These are phyloP conservation scores for Akanthomyces muscarius DNA, from an alignment of 2,329 filamentous ascomycete genomes.

Conservation along the genomic window DNA sequence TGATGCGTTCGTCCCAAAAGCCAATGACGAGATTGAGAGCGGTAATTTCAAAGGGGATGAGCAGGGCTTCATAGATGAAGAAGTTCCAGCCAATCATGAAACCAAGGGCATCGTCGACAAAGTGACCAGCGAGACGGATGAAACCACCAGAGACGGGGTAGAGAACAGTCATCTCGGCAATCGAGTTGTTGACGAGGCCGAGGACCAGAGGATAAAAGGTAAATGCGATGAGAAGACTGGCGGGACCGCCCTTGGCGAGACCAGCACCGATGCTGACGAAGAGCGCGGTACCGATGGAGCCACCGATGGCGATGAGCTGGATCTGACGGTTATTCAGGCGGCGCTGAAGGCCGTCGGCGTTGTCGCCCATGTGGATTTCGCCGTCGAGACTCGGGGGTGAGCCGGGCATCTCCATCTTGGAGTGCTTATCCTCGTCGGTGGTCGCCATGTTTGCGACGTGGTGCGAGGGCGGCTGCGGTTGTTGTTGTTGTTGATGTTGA, in stretches of 20 bases:
- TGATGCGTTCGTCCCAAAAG: slow-evolving; percentile 36
- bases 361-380: slow-evolving; percentile 27
- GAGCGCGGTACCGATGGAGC: slow-evolving; percentile 54
- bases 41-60: slow-evolving; percentile 42
- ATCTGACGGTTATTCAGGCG: slow-evolving; percentile 52
- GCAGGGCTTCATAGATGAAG: slow-evolving; percentile 41
- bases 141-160: slow-evolving; percentile 62
- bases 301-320: slow-evolving; percentile 56
- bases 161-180: slow-evolving; percentile 61
- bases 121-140: slow-evolving; percentile 60
- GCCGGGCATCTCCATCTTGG: slow-evolving; percentile 24
- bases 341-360: slow-evolving; percentile 40
- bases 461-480: background rate
- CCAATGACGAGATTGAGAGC: slow-evolving; percentile 41
- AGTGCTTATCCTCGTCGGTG: slow-evolving; percentile 19
- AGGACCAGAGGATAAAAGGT: slow-evolving; percentile 52
- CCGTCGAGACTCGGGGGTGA: slow-evolving; percentile 25
- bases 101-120: slow-evolving; percentile 62
- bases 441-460: slow-evolving; percentile 14
- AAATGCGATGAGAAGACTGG: slow-evolving; percentile 56
- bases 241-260: slow-evolving; percentile 40
- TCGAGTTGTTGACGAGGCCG: slow-evolving; percentile 59
- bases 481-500: too few relatives aligned
- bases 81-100: slow-evolving; percentile 48
- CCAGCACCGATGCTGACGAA: slow-evolving; percentile 61